A percentile compares a stretch with the other conserved stretches of the same genome.
phyloP scores from a whole-genome alignment of 139 green algal genomes.

The Chlamydomonas sp. region DNA sequence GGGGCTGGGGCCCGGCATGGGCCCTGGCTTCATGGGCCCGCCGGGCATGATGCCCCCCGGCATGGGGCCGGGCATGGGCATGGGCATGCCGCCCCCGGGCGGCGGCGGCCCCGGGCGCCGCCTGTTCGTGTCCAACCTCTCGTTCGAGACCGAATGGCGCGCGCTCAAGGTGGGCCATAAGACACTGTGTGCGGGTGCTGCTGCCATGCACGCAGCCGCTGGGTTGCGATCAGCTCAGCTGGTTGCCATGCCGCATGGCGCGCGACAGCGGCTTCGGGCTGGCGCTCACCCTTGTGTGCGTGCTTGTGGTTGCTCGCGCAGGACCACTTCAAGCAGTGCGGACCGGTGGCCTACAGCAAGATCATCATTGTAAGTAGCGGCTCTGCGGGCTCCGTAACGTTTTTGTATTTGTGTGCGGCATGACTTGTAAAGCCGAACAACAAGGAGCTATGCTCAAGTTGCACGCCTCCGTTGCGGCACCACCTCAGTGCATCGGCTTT shows the following conservation, averaged over 20 bases:
- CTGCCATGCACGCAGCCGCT: no score
- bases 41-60: background rate
- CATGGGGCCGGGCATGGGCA: background rate
- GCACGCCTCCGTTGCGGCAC: no score
- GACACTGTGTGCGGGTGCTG: no score
- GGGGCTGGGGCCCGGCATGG: constrained; percentile 15
- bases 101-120: constrained; percentile 41
- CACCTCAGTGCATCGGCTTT: no score
- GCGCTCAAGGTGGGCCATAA: constrained; percentile 22
- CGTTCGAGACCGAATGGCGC: constrained; percentile 47
- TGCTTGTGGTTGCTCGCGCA: constrained; percentile 13
- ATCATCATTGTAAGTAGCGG: constrained; percentile 50
- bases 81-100: constrained; percentile 12
- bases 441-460: no score
- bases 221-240: no score
- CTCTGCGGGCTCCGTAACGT: no score
- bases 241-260: no score
- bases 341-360: constrained; percentile 67
- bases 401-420: no score
- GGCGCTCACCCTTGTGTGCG: no score
- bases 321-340: constrained; percentile 77
- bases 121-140: constrained; percentile 80
- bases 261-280: no score
- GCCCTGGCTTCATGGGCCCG: background rate
- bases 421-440: no score